Conservation (phyloP, 768 basidiomycete genomes). For the Lactarius hengduanensis region DNA sequence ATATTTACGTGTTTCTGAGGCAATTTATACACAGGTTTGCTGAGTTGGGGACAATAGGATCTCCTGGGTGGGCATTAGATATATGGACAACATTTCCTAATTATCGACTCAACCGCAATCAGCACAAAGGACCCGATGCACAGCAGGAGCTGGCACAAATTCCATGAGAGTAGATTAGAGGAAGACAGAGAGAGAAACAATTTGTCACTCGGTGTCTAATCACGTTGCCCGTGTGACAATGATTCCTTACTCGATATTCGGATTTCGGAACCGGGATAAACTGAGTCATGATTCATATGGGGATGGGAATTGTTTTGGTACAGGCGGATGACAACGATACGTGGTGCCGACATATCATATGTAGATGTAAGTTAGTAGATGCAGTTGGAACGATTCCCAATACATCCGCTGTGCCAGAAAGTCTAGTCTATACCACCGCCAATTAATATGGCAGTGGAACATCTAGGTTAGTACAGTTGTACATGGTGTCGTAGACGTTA, state of each 20-base stretch:
- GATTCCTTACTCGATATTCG: neutral
- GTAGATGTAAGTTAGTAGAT: neutral
- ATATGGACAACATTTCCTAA: conserved; percentile 5
- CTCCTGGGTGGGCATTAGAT: conserved; percentile 46
- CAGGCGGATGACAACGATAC: neutral
- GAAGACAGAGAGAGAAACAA: neutral
- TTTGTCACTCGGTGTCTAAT: conserved; percentile 12
- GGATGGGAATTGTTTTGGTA: neutral
- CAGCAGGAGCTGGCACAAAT: conserved; percentile 68
- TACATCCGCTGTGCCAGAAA: conserved; percentile 9
- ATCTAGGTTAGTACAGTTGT: conserved; percentile 22
- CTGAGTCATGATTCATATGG: conserved; percentile 13
- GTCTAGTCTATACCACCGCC: conserved; percentile 24
- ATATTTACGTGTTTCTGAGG: conserved; percentile 75
- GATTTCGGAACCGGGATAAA: conserved; percentile 10
- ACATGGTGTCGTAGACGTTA: conserved; percentile 9
- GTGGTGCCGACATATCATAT: neutral
- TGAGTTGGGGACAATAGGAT: conserved; percentile 86
- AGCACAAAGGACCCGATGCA: conserved; percentile 84
- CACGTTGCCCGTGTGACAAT: conserved; percentile 15
- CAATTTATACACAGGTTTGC: conserved; percentile 91
- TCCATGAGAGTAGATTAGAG: conserved; percentile 54
- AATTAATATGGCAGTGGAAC: neutral
- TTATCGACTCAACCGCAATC: conserved; percentile 65
- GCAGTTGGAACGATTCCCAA: neutral